Evolutionary conservation across 2,329 filamentous ascomycete species (phyloP).

Genomic region (Kalaharituber pfeilii): DNA sequence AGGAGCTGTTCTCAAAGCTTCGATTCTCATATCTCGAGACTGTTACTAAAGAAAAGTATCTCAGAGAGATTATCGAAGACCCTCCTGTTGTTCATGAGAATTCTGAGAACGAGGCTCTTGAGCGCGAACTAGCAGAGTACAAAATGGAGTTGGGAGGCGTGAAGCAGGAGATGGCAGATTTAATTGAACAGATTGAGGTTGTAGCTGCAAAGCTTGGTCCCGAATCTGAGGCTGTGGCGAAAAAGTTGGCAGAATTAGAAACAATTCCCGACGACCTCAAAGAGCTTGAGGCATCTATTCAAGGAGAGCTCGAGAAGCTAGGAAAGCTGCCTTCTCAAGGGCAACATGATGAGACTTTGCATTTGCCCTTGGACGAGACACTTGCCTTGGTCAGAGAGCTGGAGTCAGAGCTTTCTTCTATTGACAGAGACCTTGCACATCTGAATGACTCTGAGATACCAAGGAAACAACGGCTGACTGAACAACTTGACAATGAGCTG

Average conservation of each 20-base stretch:
- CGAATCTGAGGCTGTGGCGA: conserved; percentile 33
- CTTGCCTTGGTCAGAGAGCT: conserved; percentile 35
- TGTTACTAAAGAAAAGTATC: conserved; percentile 95
- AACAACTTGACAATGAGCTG: conserved; percentile 50
- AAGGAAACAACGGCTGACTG: conserved; percentile 48
- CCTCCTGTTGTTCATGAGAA: conserved; percentile 70
- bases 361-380: conserved; percentile 42
- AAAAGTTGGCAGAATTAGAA: background rate
- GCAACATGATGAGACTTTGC: background rate
- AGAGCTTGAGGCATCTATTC: background rate
- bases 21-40: conserved; percentile 97
- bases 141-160: conserved; percentile 63
- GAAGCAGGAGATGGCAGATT: conserved; percentile 35
- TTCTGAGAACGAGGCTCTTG: conserved; percentile 63
- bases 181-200: conserved; percentile 6
- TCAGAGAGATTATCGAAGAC: conserved; percentile 79
- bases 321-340: background rate
- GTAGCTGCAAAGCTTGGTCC: conserved; percentile 34
- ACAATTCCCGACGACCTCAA: background rate
- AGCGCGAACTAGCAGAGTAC: conserved; percentile 47
- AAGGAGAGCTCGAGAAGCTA: background rate
- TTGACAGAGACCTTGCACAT: conserved; percentile 47
- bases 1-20: conserved; percentile 85
- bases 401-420: conserved; percentile 36
- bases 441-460: conserved; percentile 42